Percentiles rank a stretch among this genome's conserved stretches.
These are phyloP conservation scores for Boletus fagicola DNA, from an alignment of 768 basidiomycete species.

Conservation along the genomic window DNA sequence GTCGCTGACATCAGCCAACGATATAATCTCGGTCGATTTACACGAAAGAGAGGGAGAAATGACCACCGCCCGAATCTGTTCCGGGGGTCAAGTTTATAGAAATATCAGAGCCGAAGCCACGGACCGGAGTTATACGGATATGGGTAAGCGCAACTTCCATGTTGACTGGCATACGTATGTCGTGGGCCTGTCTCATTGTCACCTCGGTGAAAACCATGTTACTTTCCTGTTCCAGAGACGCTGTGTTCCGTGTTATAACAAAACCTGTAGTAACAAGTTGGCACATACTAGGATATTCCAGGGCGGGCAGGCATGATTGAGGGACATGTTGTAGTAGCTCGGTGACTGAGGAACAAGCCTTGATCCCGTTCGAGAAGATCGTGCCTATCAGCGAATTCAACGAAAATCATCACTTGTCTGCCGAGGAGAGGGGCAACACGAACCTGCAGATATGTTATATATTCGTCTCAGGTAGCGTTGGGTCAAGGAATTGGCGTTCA, in stretches of 20 bases:
- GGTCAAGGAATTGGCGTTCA: conserved; percentile 71
- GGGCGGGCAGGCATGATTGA: conserved; percentile 41
- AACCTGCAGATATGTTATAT: conserved; percentile 65
- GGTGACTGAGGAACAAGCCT: conserved; percentile 59
- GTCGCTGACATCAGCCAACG: conserved; percentile 79
- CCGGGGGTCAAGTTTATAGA: conserved; percentile 5
- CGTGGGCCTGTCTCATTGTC: conserved; percentile 62
- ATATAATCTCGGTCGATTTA: conserved; percentile 80
- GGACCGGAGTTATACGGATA: conserved; percentile 72
- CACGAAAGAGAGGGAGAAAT: conserved; percentile 69
- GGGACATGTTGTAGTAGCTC: conserved; percentile 61
- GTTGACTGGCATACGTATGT: conserved; percentile 69
- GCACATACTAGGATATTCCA: conserved; percentile 56
- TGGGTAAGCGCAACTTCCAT: conserved; percentile 68
- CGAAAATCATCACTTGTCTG: neutral
- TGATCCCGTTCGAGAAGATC: conserved; percentile 50
- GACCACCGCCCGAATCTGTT: conserved; percentile 64
- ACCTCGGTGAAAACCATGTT: conserved; percentile 56
- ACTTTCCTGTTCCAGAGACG: conserved; percentile 59
- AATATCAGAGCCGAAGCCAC: conserved; percentile 21
- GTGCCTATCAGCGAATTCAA: conserved; percentile 38
- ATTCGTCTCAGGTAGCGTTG: conserved; percentile 74
- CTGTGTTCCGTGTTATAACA: conserved; percentile 36
- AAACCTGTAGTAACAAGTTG: neutral
- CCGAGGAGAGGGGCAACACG: conserved; percentile 9